Percentiles rank a stretch among this genome's conserved stretches.
Evolutionary conservation across 352 stramenopile genomes (phyloP).

Genomic region (Thalassiosira livingstoniorum): DNA sequence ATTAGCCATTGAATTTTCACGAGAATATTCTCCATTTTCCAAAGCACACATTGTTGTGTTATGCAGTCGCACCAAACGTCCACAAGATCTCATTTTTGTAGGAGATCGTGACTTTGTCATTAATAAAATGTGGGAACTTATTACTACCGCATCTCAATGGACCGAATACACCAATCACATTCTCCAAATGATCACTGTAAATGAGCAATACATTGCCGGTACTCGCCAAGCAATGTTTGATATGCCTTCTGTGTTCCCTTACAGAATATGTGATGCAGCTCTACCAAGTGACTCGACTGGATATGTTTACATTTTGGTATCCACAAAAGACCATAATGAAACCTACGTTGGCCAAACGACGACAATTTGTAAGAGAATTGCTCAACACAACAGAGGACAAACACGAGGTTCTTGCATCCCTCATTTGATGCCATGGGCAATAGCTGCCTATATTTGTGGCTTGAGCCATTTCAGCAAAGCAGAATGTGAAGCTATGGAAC

Average conservation of each 20-base stretch:
- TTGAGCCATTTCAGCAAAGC: not conserved
- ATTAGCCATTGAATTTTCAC: constrained; percentile 29
- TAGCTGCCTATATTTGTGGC: not conserved
- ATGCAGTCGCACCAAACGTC: not conserved
- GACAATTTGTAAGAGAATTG: not conserved
- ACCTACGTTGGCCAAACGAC: constrained; percentile 41
- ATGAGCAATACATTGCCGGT: not conserved
- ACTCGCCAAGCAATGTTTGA: constrained; percentile 7
- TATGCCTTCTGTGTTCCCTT: constrained; percentile 13
- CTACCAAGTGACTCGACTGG: constrained; percentile 28
- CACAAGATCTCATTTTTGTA: constrained; percentile 27
- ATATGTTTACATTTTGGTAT: constrained; percentile 46
- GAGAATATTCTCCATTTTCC: constrained; percentile 19
- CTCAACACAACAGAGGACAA: constrained; percentile 31
- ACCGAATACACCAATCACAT: constrained; percentile 24
- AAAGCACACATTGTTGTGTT: constrained; percentile 30
- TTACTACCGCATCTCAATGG: constrained; percentile 38
- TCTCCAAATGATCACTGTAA: constrained; percentile 8
- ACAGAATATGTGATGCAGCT: constrained; percentile 23
- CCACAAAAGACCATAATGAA: constrained; percentile 11
- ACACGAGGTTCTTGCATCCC: constrained; percentile 1
- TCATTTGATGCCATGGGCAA: not conserved
- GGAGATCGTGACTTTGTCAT: constrained; percentile 7
- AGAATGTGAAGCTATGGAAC: not conserved
- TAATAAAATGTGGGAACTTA: constrained; percentile 26